phyloP scores from a whole-genome alignment of 176 grass and related monocot species.

The Hsuehochloa calcarea region DNA sequence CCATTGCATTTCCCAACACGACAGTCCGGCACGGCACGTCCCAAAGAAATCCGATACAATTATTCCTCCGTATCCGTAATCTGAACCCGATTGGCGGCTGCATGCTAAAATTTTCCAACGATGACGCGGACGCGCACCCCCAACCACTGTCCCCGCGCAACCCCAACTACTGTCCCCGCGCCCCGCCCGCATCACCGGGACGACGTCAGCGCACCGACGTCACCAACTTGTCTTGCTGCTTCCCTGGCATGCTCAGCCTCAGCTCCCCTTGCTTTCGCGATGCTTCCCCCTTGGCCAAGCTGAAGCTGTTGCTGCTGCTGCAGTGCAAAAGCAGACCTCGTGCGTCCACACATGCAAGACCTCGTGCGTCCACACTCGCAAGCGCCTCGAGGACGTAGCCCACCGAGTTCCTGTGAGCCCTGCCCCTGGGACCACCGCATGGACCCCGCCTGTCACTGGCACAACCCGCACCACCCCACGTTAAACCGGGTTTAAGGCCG shows the following conservation, averaged over 20 bases:
- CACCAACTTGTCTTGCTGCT: background rate
- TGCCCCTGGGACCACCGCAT: background rate
- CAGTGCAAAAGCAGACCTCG: background rate
- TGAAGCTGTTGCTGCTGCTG: no score
- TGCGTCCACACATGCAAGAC: no score
- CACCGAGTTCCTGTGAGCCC: background rate
- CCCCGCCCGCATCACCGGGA: background rate
- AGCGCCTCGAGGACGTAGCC: background rate
- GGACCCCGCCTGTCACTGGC: background rate
- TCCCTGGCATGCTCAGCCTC: background rate
- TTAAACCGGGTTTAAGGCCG: background rate
- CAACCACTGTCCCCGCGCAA: no score
- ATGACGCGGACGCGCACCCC: slow-evolving; percentile 8
- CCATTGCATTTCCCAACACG: no score
- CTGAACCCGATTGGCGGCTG: background rate
- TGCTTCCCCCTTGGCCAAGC: slow-evolving; percentile 37
- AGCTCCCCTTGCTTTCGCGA: background rate
- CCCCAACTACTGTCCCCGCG: background rate
- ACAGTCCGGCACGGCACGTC: no score
- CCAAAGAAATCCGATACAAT: no score
- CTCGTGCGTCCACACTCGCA: background rate
- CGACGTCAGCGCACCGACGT: background rate
- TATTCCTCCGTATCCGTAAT: no score
- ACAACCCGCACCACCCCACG: rapidly evolving
- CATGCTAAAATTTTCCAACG: background rate